Conservation (phyloP, 2,329 filamentous ascomycete genomes). For the Pseudogymnoascus sp. region DNA sequence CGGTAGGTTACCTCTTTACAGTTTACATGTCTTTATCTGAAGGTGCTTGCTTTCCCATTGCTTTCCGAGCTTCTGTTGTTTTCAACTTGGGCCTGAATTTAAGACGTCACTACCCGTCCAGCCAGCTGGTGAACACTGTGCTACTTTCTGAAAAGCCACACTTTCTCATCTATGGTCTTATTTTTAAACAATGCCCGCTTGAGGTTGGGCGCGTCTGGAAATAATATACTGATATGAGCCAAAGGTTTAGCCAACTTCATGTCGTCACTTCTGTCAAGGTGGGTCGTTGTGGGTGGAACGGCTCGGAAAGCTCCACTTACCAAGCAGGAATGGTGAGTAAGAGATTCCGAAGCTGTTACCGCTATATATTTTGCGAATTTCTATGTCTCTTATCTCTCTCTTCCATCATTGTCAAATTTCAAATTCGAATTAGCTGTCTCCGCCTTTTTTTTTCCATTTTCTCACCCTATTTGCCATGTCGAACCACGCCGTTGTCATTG, state of each 20-base stretch:
- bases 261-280: conserved; percentile 4
- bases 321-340: background rate
- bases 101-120: no score
- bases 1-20: background rate
- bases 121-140: background rate
- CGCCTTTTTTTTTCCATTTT: background rate
- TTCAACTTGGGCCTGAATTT: no score
- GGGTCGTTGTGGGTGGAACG: background rate
- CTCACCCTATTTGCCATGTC: background rate
- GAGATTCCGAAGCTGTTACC: background rate
- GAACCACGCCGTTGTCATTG: conserved; percentile 10
- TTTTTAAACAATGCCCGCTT: background rate
- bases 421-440: background rate
- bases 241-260: background rate
- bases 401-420: background rate
- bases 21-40: background rate
- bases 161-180: background rate
- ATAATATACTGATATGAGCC: background rate
- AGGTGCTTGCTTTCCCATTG: background rate
- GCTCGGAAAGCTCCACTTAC: background rate
- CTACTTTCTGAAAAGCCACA: background rate
- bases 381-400: background rate
- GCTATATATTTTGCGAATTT: background rate
- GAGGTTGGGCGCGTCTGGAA: background rate
- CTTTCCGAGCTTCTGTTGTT: no score